Evolutionary conservation across 83 land plant genomes (phyloP).

Genomic region (Picea abies): DNA sequence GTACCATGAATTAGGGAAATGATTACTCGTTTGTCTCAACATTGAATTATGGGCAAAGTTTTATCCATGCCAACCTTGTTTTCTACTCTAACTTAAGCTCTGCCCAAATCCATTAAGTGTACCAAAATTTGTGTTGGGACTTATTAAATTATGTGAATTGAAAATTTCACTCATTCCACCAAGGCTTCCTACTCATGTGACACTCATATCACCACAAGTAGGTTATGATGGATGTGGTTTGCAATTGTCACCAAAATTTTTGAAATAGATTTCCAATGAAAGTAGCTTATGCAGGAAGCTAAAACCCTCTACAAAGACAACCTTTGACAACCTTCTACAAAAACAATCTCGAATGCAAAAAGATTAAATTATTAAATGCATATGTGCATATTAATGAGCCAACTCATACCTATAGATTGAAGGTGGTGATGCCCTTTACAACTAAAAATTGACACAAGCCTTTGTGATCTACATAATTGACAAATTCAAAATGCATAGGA

Average conservation of each 20-base stretch:
- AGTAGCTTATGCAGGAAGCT: background rate
- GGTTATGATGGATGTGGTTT: background rate
- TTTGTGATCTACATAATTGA: background rate
- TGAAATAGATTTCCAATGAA: background rate
- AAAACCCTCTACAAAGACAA: background rate
- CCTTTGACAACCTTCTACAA: background rate
- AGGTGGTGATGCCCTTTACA: background rate
- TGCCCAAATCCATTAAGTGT: background rate
- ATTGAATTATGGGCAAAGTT: background rate
- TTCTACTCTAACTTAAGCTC: background rate
- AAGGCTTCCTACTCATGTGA: background rate
- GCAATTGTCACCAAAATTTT: background rate
- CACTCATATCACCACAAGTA: background rate
- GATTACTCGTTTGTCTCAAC: slow-evolving; percentile 1
- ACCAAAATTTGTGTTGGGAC: background rate
- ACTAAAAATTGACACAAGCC: no score
- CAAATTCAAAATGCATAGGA: no score
- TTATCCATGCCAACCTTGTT: background rate
- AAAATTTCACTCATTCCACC: slow-evolving; percentile 8
- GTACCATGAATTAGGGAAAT: background rate
- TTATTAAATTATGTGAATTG: slow-evolving; percentile 5
- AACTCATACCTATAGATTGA: background rate
- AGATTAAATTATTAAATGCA: background rate
- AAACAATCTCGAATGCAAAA: background rate
- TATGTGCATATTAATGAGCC: no score